These are phyloP conservation scores for Hordeum vulgare DNA, from an alignment of 176 grass and related monocot genomes.

Conservation along the genomic window DNA sequence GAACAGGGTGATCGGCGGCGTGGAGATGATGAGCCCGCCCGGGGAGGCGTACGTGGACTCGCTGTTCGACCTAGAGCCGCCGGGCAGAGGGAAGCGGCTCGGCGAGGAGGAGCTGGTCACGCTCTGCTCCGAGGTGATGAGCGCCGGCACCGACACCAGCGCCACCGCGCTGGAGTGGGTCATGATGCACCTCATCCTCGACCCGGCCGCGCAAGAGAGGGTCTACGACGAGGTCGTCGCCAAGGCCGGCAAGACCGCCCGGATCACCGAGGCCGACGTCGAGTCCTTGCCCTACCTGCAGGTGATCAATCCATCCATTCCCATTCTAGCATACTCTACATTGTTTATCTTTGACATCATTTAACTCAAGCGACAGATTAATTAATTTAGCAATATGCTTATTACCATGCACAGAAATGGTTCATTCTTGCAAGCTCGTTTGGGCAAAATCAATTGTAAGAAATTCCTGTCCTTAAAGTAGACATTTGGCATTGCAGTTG, in stretches of 20 bases:
- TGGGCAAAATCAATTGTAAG: background rate
- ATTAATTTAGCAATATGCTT: background rate
- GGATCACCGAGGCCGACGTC: constrained; percentile 81
- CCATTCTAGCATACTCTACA: background rate
- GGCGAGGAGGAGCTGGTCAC: constrained; percentile 89
- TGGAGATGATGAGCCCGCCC: constrained; percentile 72
- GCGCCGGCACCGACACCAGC: constrained; percentile 93
- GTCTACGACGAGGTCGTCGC: constrained; percentile 60
- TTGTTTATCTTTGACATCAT: background rate
- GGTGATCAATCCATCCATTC: background rate
- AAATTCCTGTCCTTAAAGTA: too few species aligned
- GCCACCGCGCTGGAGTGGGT: constrained; percentile 83
- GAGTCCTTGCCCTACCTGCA: constrained; percentile 79
- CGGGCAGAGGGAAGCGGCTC: constrained; percentile 50
- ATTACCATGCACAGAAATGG: background rate
- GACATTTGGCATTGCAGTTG: too few species aligned
- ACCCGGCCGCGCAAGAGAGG: constrained; percentile 52
- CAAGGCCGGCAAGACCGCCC: constrained; percentile 37
- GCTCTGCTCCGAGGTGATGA: constrained; percentile 98
- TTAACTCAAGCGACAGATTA: background rate
- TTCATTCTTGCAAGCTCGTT: background rate
- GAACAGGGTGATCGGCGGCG: constrained; percentile 4
- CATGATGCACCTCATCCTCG: constrained; percentile 84
- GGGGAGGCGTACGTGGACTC: constrained; percentile 98
- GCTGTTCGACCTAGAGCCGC: constrained; percentile 72